These are phyloP conservation scores for Fusarium papillatum DNA, from an alignment of 2,329 filamentous ascomycete species.

Conservation along the genomic window DNA sequence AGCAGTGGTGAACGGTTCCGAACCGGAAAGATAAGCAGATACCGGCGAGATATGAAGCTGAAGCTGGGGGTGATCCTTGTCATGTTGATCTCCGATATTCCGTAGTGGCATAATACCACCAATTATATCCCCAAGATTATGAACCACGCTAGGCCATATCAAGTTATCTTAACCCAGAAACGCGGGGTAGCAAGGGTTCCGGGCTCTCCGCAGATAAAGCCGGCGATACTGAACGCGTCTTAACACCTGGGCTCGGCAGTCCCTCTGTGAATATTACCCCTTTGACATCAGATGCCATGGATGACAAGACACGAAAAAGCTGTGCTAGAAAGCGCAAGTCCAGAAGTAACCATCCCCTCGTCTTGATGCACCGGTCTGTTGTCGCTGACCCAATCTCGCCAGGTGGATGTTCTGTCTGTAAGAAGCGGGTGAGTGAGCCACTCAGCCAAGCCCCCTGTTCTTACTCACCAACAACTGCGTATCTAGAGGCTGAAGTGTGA, in stretches of 20 bases:
- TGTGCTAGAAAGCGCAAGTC: constrained; percentile 13
- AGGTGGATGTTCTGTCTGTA: constrained; percentile 29
- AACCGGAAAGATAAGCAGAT: neutral
- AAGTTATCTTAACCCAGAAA: neutral
- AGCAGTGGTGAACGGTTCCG: neutral
- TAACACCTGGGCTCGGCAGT: neutral
- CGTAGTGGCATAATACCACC: neutral
- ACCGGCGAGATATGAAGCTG: neutral
- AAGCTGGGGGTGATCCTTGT: neutral
- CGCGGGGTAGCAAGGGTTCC: constrained; percentile 2
- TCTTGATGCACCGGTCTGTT: no score
- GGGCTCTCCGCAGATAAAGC: neutral
- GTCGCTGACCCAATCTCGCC: neutral
- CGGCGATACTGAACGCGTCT: neutral
- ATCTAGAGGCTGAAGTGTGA: constrained; percentile 35
- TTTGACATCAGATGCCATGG: neutral
- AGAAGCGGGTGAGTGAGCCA: constrained; percentile 17
- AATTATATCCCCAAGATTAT: neutral
- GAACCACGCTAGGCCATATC: neutral
- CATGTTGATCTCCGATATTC: neutral
- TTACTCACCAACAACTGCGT: neutral
- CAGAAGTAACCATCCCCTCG: neutral
- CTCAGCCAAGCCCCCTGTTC: neutral
- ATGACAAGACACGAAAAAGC: neutral
- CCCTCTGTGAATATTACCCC: neutral